Evolutionary conservation across 176 grass and related monocot genomes (phyloP).

Genomic region (Aegilops speltoides): DNA sequence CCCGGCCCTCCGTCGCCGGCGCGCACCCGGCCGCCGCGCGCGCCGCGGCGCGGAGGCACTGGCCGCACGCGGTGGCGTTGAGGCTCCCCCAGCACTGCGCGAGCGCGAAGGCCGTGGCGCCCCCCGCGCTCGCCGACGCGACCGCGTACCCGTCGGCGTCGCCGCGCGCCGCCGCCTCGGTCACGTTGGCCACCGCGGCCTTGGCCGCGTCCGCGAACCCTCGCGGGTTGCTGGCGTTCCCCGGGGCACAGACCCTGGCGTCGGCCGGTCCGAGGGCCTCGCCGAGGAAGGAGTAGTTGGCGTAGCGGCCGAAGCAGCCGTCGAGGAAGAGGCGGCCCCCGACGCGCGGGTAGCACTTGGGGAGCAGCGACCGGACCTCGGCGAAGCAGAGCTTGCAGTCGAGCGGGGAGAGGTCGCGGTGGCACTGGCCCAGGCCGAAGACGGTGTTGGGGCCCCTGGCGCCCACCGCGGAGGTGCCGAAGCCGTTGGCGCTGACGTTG

Average conservation of each 20-base stretch:
- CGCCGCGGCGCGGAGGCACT: constrained; percentile 66
- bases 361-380: constrained; percentile 79
- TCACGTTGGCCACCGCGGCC: constrained; percentile 48
- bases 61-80: constrained; percentile 42
- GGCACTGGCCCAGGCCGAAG: constrained; percentile 71
- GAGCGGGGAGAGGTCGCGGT: constrained; percentile 56
- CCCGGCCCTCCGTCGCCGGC: constrained; percentile 65
- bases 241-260: background rate
- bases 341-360: constrained; percentile 71
- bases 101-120: constrained; percentile 54
- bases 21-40: constrained; percentile 36
- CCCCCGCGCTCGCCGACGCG: constrained; percentile 18
- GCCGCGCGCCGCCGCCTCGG: constrained; percentile 15
- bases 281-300: constrained; percentile 71
- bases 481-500: constrained; percentile 58
- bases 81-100: constrained; percentile 81
- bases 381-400: constrained; percentile 83
- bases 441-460: constrained; percentile 47
- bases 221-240: constrained; percentile 19
- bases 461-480: constrained; percentile 53
- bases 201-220: constrained; percentile 47
- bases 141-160: constrained; percentile 43
- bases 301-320: constrained; percentile 77
- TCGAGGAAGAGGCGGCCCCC: constrained; percentile 68
- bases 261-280: constrained; percentile 36